These are phyloP conservation scores for Reticulascus tulasneorum DNA, from an alignment of 2,329 filamentous ascomycete genomes.

Conservation along the genomic window DNA sequence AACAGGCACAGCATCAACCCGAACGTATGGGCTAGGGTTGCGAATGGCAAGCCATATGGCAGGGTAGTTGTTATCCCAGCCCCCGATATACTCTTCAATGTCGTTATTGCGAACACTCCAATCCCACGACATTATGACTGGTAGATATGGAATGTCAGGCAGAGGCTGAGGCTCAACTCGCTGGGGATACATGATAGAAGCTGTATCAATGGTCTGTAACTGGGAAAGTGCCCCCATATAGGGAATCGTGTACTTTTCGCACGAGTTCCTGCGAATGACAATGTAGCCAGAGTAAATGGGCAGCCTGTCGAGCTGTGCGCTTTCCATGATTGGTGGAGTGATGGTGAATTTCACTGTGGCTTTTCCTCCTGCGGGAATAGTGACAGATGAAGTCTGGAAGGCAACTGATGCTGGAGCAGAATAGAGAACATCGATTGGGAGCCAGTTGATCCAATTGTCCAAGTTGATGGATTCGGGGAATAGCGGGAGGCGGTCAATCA, in stretches of 20 bases:
- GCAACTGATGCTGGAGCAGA: constrained; percentile 1
- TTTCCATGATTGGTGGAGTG: neutral
- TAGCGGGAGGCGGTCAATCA: constrained; percentile 7
- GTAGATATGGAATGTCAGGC: constrained; percentile 1
- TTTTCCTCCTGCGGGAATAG: constrained; percentile 3
- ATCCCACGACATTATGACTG: constrained; percentile 4
- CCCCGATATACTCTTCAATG: neutral
- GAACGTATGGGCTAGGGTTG: constrained; percentile 6
- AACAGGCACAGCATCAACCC: constrained; percentile 4
- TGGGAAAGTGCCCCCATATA: constrained; percentile 1
- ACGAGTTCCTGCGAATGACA: neutral
- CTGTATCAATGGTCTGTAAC: constrained; percentile 4
- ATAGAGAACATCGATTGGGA: too few species aligned
- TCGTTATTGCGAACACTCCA: constrained; percentile 4
- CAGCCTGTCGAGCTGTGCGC: constrained; percentile 1
- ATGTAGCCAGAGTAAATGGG: constrained; percentile 8
- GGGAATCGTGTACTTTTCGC: constrained; percentile 1
- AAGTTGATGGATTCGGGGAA: constrained; percentile 7
- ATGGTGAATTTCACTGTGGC: constrained; percentile 4
- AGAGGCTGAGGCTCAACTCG: constrained; percentile 1
- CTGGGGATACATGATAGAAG: too few species aligned
- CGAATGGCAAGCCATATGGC: constrained; percentile 2
- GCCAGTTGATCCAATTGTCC: too few species aligned
- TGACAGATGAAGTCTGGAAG: constrained; percentile 1
- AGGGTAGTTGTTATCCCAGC: constrained; percentile 2